phyloP scores from a whole-genome alignment of 2,329 filamentous ascomycete genomes.

The Arthrinium phaeospermum region DNA sequence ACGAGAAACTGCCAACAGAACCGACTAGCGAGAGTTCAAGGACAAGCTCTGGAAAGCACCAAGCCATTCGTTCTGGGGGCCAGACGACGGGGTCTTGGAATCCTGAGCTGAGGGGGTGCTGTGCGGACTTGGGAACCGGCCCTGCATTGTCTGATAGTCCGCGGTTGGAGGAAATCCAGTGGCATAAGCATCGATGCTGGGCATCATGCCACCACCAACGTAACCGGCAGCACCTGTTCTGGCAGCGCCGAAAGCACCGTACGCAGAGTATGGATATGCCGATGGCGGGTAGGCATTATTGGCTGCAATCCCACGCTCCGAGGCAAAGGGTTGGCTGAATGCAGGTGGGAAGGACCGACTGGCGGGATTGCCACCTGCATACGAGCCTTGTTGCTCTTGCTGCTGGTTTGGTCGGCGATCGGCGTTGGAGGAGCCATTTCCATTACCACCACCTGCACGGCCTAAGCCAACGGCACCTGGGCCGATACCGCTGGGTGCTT shows the following conservation, averaged over 20 bases:
- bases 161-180: conserved; percentile 45
- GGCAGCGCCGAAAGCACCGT: conserved; percentile 50
- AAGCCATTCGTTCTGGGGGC: conserved; percentile 64
- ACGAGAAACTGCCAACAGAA: conserved; percentile 36
- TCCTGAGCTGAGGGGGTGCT: conserved; percentile 41
- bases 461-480: conserved; percentile 68
- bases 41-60: conserved; percentile 73
- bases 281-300: conserved; percentile 45
- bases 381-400: conserved; percentile 47
- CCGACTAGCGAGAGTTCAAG: conserved; percentile 64
- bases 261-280: conserved; percentile 49
- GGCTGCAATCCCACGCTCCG: conserved; percentile 48
- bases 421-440: conserved; percentile 37
- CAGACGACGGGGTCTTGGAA: conserved; percentile 40
- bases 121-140: conserved; percentile 42
- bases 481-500: conserved; percentile 70
- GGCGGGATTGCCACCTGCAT: conserved; percentile 43
- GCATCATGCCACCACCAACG: conserved; percentile 44
- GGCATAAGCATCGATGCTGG: conserved; percentile 49
- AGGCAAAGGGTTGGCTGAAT: conserved; percentile 48
- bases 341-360: conserved; percentile 49
- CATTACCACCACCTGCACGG: conserved; percentile 47
- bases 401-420: conserved; percentile 54
- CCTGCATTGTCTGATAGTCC: conserved; percentile 53
- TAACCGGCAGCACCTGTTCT: conserved; percentile 46